Conservation (phyloP, 805 yeast genomes). For the Hanseniaspora clermontiae region DNA sequence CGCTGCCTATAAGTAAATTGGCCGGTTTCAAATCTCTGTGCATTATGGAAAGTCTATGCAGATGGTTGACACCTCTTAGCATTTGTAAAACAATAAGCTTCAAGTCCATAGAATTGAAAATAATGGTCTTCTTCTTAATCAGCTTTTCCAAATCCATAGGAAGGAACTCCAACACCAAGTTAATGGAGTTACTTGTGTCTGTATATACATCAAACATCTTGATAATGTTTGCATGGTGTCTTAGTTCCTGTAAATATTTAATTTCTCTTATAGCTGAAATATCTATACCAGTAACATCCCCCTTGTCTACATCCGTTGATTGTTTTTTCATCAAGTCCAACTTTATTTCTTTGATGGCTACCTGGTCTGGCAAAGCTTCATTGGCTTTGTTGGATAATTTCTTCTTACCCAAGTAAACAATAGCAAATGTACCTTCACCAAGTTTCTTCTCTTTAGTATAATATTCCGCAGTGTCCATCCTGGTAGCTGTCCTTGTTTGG, state of each 20-base stretch:
- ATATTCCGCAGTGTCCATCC: background rate
- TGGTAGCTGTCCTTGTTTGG: background rate
- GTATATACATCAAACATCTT: conserved; percentile 82
- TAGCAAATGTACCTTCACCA: conserved; percentile 99
- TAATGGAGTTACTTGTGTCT: conserved; percentile 40
- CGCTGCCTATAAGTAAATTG: conserved; percentile 73
- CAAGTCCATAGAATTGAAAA: conserved; percentile 75
- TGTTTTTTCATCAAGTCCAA: conserved; percentile 28
- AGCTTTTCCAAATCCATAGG: conserved; percentile 87
- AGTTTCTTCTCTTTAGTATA: conserved; percentile 54
- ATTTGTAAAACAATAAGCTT: conserved; percentile 94
- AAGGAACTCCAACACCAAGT: conserved; percentile 80
- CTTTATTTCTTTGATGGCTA: conserved; percentile 93
- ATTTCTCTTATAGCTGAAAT: conserved; percentile 96
- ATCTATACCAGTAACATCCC: conserved; percentile 51
- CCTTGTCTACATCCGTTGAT: background rate
- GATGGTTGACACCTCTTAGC: conserved; percentile 84
- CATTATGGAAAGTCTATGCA: conserved; percentile 79
- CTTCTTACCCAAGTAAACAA: conserved; percentile 75
- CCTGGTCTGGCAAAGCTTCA: conserved; percentile 34
- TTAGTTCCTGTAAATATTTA: conserved; percentile 71
- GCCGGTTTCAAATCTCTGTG: conserved; percentile 93
- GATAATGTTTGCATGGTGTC: conserved; percentile 59
- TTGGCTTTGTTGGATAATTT: conserved; percentile 26
- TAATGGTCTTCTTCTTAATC: conserved; percentile 62